Percentiles rank a stretch among this genome's conserved stretches.
Evolutionary conservation across 306 rosid genomes (phyloP).

Genomic region (Sphenostylis stenocarpa): DNA sequence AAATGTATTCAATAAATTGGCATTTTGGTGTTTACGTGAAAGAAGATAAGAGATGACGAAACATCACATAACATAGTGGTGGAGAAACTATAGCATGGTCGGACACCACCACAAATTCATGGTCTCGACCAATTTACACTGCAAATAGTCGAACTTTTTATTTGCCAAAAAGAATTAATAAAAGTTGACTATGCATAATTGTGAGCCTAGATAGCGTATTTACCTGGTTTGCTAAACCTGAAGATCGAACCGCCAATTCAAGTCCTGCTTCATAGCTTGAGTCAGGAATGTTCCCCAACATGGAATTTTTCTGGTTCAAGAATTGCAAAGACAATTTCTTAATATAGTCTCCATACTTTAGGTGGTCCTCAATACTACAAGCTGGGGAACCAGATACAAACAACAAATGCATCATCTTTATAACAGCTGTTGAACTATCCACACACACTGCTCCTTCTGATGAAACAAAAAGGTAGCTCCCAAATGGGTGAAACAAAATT

Average conservation of each 20-base stretch:
- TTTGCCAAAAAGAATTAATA: not conserved
- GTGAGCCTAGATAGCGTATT: not conserved
- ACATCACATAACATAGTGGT: not conserved
- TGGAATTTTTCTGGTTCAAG: slow-evolving; percentile 41
- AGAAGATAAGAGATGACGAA: not conserved
- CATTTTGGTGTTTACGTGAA: not conserved
- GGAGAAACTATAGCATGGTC: not conserved
- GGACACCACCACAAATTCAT: not conserved
- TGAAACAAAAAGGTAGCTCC: slow-evolving; percentile 63
- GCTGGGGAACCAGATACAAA: slow-evolving; percentile 41
- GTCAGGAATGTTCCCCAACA: slow-evolving; percentile 36
- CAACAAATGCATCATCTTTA: slow-evolving; percentile 64
- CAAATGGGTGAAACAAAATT: slow-evolving; percentile 58
- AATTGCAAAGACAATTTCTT: slow-evolving; percentile 37
- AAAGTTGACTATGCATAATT: not conserved
- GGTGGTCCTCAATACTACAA: slow-evolving; percentile 55
- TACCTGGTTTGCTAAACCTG: slow-evolving; percentile 63
- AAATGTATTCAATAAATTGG: not conserved
- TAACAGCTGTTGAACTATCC: slow-evolving; percentile 51
- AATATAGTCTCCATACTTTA: slow-evolving; percentile 65
- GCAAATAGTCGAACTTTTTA: not conserved
- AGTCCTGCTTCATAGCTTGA: slow-evolving; percentile 73
- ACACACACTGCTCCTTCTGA: slow-evolving; percentile 66
- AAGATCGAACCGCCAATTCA: slow-evolving; percentile 56
- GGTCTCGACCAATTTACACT: not conserved